Base-by-base conservation (phyloP, 2,329 filamentous ascomycete genomes). In the Aspergillus flavus region DNA sequence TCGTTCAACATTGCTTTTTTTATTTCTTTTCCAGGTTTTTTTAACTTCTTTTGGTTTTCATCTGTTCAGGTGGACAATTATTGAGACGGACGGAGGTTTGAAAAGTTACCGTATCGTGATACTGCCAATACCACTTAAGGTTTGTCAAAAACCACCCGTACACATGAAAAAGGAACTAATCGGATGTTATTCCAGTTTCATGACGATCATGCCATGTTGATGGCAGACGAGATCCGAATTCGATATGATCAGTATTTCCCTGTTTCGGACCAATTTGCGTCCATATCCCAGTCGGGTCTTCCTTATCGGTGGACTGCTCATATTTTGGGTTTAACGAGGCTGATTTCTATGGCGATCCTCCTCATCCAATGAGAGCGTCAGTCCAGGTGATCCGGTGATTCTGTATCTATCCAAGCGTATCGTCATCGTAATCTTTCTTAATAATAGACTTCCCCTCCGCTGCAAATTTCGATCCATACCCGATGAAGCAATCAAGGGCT, bases 31-130 rank as follows among this genome's bases (percentile, higher is more conserved):
- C 26, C 48, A 52, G 48, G 48, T 52, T 52, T 52, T 52, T n/a
- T 52, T 12, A 4, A 36, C 34, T 36, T 4, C 9, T 41, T 41
- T 41, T 41, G 19, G 16, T 23, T 54, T 36, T 39, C n/a, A 36
- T 36, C 32, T 54, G 52, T 36, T 54, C 52, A 54, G 52, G 52
- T 54, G 52, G 52, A 54, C 52, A 54, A 21, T 54, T 21, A 54
- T 34, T 34, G 52, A 54, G 19, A 52, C 23, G 2, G 16, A 54
- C 19, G 21, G 19, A 23, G 21, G 32, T n/a, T 30, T 52, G 16
- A 30, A 52, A 54, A 39, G 19, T 54, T 54, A 54, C 52, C 52
- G 52, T 54, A 54, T 21, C 4, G 52, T 19, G 43, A 46, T 19
- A n/a, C 39, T 41, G 39, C 39, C 43, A 46, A 46, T 46, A 46